phyloP scores from a whole-genome alignment of 2,329 filamentous ascomycete genomes.

The Cordyceps fumosorosea region DNA sequence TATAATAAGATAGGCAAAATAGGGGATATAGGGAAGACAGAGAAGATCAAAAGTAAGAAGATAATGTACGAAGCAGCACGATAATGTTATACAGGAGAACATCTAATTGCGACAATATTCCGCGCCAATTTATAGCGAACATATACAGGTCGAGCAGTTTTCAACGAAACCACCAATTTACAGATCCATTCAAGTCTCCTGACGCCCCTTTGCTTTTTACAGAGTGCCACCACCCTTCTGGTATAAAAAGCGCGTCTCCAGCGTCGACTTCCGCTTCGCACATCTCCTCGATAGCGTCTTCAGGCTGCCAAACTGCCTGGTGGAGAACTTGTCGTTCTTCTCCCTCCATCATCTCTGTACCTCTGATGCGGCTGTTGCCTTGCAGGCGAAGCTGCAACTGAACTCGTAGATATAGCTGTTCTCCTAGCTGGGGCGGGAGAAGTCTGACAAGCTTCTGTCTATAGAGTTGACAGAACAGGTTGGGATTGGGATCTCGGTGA shows the following conservation, averaged over 20 bases:
- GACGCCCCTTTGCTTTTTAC: slow-evolving; percentile 30
- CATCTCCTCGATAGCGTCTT: slow-evolving; percentile 26
- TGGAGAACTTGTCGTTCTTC: slow-evolving; percentile 61
- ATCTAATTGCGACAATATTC: too few relatives aligned
- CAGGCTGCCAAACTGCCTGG: slow-evolving; percentile 59
- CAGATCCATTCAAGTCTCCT: slow-evolving; percentile 35
- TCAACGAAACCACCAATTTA: slow-evolving; percentile 41
- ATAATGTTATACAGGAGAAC: too few relatives aligned
- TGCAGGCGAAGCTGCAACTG: slow-evolving; percentile 32
- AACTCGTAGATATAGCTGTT: slow-evolving; percentile 53
- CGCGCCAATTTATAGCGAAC: too few relatives aligned
- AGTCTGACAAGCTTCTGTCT: slow-evolving; percentile 69
- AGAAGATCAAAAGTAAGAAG: too few relatives aligned
- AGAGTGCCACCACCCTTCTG: slow-evolving; percentile 41
- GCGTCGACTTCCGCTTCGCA: slow-evolving; percentile 50
- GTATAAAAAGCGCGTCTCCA: slow-evolving; percentile 39
- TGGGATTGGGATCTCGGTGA: slow-evolving; percentile 90
- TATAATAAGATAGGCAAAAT: too few relatives aligned
- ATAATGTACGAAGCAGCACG: too few relatives aligned
- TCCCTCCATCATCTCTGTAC: slow-evolving; percentile 88
- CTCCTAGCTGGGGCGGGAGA: slow-evolving; percentile 57
- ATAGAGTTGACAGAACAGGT: slow-evolving; percentile 79
- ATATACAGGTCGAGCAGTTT: background rate
- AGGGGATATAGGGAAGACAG: too few relatives aligned
- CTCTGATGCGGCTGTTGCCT: slow-evolving; percentile 52